Percentiles rank a stretch among this genome's conserved stretches.
Conservation (phyloP, 495 filamentous ascomycete species). For the Immersiella caudata region DNA sequence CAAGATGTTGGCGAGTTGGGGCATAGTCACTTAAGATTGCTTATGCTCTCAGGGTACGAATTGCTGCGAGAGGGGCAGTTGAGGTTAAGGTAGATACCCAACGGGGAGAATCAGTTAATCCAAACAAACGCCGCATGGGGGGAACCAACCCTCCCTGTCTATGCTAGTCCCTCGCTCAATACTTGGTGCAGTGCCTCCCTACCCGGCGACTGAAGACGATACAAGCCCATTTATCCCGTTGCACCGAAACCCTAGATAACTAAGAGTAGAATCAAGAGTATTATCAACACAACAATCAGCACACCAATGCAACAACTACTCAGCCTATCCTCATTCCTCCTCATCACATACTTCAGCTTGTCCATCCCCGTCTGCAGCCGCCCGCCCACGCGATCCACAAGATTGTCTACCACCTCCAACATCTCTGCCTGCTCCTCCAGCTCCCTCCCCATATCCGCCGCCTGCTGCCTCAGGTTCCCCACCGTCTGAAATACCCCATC, state of each 20-base stretch:
- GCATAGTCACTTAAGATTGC: neutral
- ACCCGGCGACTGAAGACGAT: neutral
- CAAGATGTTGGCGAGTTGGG: neutral
- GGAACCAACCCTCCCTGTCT: neutral
- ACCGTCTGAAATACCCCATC: slow-evolving; percentile 93
- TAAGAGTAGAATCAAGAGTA: slow-evolving; percentile 74
- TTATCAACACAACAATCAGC: slow-evolving; percentile 80
- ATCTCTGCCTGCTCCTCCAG: slow-evolving; percentile 87
- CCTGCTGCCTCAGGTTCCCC: slow-evolving; percentile 83
- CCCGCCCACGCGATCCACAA: slow-evolving; percentile 85
- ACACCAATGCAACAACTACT: slow-evolving; percentile 91
- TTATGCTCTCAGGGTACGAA: neutral
- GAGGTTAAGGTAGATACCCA: slow-evolving; percentile 13
- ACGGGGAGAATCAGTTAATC: slow-evolving; percentile 1
- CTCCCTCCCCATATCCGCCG: slow-evolving; percentile 92
- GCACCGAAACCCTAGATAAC: slow-evolving; percentile 45
- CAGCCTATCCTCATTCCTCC: slow-evolving; percentile 87
- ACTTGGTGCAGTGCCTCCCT: neutral
- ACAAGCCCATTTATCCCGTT: neutral
- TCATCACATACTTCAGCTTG: slow-evolving; percentile 79
- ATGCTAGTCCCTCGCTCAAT: neutral
- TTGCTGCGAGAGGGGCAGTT: neutral
- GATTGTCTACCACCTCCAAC: slow-evolving; percentile 76
- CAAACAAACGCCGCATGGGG: slow-evolving; percentile 15
- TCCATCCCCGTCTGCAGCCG: slow-evolving; percentile 84